Percentiles rank a stretch among this genome's conserved stretches.
Evolutionary conservation across 1,139 yeast species (phyloP).

Genomic region (Pichia sp.): DNA sequence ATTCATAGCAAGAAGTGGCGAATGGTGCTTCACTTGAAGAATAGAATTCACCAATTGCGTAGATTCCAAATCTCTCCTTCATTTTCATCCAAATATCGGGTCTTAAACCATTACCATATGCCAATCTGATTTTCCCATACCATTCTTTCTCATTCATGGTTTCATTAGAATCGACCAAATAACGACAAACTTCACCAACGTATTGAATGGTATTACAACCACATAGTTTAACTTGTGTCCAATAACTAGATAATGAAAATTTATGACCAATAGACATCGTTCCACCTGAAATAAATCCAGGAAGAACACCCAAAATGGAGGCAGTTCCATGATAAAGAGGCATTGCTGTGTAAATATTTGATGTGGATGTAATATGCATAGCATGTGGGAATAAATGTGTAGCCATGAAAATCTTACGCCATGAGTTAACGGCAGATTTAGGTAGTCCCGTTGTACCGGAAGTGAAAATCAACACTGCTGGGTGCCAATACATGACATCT

Average conservation of each 20-base stretch:
- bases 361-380: slow-evolving; percentile 47
- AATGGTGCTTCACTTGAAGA: slow-evolving; percentile 93
- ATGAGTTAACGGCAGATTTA: slow-evolving; percentile 88
- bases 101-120: slow-evolving; percentile 90
- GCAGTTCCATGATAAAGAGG: slow-evolving; percentile 96
- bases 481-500: slow-evolving; percentile 47
- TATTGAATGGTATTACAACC: slow-evolving; percentile 81
- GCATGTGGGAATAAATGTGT: slow-evolving; percentile 63
- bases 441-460: slow-evolving; percentile 97
- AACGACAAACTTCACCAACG: slow-evolving; percentile 94
- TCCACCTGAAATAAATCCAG: slow-evolving; percentile 60
- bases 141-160: slow-evolving; percentile 47
- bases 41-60: slow-evolving; percentile 82
- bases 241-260: slow-evolving; percentile 77
- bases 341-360: slow-evolving; percentile 83
- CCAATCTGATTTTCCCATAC: slow-evolving; percentile 58
- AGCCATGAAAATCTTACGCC: slow-evolving; percentile 78
- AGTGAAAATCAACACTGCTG: slow-evolving; percentile 76
- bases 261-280: slow-evolving; percentile 71
- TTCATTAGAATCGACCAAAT: slow-evolving; percentile 57
- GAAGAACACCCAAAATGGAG: slow-evolving; percentile 76
- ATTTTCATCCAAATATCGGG: slow-evolving; percentile 87
- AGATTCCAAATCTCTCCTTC: slow-evolving; percentile 67
- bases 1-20: slow-evolving; percentile 83
- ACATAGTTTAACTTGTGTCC: slow-evolving; percentile 79